phyloP scores from a whole-genome alignment of 257 asterid genomes.

The Nicotiana tomentosiformis region DNA sequence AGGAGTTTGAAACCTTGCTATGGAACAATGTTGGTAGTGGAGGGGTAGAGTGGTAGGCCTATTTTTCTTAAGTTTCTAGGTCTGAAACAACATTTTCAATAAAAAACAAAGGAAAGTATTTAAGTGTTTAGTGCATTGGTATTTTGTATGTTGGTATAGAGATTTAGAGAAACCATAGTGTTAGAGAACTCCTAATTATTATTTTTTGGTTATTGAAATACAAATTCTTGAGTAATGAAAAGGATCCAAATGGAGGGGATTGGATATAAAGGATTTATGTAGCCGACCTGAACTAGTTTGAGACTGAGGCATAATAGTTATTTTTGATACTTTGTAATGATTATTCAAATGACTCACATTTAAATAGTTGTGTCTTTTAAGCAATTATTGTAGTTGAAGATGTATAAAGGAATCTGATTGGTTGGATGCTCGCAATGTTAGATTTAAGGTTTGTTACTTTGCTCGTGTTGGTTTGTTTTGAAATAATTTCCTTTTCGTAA shows the following conservation, averaged over 20 bases:
- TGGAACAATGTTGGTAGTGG: no score
- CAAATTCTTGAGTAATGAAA: neutral
- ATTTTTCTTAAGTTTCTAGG: no score
- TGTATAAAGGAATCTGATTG: neutral
- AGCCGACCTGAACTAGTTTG: neutral
- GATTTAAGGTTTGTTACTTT: neutral
- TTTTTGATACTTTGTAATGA: neutral
- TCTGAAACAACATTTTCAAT: no score
- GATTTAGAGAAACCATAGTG: no score
- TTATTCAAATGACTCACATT: neutral
- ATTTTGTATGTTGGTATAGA: no score
- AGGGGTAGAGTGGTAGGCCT: no score
- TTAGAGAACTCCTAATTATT: no score
- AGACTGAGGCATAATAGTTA: neutral
- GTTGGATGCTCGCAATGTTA: neutral
- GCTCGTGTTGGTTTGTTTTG: neutral
- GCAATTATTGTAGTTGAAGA: neutral
- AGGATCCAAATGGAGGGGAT: neutral
- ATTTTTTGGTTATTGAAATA: no score
- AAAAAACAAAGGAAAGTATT: no score
- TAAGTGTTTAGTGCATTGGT: no score
- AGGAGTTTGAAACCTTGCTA: no score
- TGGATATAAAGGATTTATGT: neutral
- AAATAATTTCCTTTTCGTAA: conserved; percentile 9
- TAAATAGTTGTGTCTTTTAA: neutral